Base-by-base conservation (phyloP, 352 stramenopile species). In the Globisporangium lucens region DNA sequence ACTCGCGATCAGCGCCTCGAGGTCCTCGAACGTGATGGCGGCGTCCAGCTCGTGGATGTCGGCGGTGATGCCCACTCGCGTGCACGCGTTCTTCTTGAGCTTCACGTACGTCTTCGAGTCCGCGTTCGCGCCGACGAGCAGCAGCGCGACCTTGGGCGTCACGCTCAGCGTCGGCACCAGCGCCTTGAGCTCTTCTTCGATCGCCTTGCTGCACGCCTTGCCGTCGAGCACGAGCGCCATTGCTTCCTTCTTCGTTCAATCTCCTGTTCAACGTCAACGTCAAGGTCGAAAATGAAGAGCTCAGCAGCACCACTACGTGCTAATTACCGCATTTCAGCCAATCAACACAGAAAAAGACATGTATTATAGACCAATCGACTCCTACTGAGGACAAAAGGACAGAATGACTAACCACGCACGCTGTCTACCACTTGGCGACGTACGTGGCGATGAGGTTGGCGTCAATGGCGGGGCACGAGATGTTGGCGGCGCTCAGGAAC, bases 51-150 rank as follows among this genome's bases (percentile, higher is more conserved):
- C 81, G 51, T 89, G 68, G 55, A 95, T 80, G 68, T 98, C 90
- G 12, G 89, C 89, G 0, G 68, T 66, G 75, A 99, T 97, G 49
- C 97, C 97, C 27, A 97, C 87, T 66, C 98, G 94, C 24, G 76
- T 90, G 76, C 94, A 99, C 17, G 97, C 97, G 73, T 98, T 99
- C 76, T 99, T 98, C 78, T 99, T 99, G 53, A 97, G 97, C 15
- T 95, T 86, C 35, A 99, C 95, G 71, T 99, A 99, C n/a, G 92
- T 97, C 20, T 80, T 75, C 27, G 90, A 98, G 72, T 98, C 96
- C 46, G 75, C 78, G 35, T 93, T 78, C 53, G 82, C 73, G 53
- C 95, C 95, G 5, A 99, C 91, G 36, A 99, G 80, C 59, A 99
- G 88, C 8, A 99, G 83, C 56, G 92, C 95, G n/a, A 99, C 75